Evolutionary conservation across 176 grass and related monocot genomes (phyloP), one percentile per base, ranked within the genome.

Genomic region (Avena eriantha): DNA sequence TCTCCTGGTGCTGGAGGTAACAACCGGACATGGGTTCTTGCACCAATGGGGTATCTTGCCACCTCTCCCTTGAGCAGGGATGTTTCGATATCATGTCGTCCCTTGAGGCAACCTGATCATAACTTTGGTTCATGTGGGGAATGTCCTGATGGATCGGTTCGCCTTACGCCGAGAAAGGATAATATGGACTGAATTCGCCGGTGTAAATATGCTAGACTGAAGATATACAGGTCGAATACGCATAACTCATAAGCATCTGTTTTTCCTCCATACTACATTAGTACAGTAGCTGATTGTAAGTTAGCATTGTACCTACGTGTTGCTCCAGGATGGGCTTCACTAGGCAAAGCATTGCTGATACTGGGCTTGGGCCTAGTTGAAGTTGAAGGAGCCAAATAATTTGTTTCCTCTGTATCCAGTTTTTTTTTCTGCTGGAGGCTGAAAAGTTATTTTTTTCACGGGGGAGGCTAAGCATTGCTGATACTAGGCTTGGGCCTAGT

Each of bases 1-100:
- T 24, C 81, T 99, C 21, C 83, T 99, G 21, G 83, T 99, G 31
- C 29, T 99, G 76, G 97, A 99, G 92, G 92, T 96, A 68, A 99
- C 94, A 18, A 96, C 97, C 3, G 97, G 97, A 3, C 16, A 99
- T 90, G 97, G 97, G 26, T 96, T 99, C 79, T 82, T 99, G 86
- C 97, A 99, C 85, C 97, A 99, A 80, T 96, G 94, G 92, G 97
- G 97, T 36, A 89, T 96, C 77, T 81, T 99, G 80, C 97, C 90
- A 36, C 75, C 77, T 78, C 41, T 81, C 77, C 76, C 7, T 59
- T 78, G 78, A 90, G 19, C 63, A 19, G 3, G 26, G 74, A 57
- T 55, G 22, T 17, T 60, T 48, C 14, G 3, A 53, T 26, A 31
- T 43, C 87, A 86, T 51, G 61, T 59, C 61, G n/a, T 23, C 22